Evolutionary conservation across 108 stramenopile genomes (phyloP), one percentile per base, ranked within the genome.

Genomic region (Fragilaria radians): DNA sequence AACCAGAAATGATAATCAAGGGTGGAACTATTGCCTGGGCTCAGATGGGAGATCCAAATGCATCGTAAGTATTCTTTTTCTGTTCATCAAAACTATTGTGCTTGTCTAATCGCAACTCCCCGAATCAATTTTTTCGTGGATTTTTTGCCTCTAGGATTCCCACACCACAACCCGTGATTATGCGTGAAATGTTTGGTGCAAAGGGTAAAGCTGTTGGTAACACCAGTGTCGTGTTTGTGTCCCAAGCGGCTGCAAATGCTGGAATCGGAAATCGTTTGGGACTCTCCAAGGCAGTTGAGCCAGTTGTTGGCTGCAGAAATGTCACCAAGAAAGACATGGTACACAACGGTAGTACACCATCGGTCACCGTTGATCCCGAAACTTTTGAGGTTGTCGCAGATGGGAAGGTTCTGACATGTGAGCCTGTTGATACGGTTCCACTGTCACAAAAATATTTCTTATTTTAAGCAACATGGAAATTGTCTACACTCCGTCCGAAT

Each of bases 31-130:
- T 95, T 52, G 91, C 95, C 5, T 97, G 86, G 80, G 84, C 89
- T 0, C 95, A 97, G 74, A 98, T 98, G 97, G 97, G 97, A 17
- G 97, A 98, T 72, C 93, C 97, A 48, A 98, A 98, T 59, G 97
- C 95, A 24, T 32, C 36, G 36, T 42, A 42, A 7, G 36, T 42
- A 11, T 42, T 42, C 14, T 42, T 7, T n/a, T n/a, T n/a, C n/a
- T 97, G 83, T 79, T 97, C 55, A 67, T 98, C 64, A 98, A 98
- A 76, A 96, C 94, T 5, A 96, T 96, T 5, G 67, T 71, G 11
- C 93, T 95, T 52, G 91, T 94, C 5, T 97, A 84, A 78, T 82
- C 89, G 0, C 95, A 97, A 76, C 97, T 98, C 96, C 96, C 96
- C 14, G 97, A 98, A 70, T 91, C 97, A 48, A 98, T 97, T 59